These are phyloP conservation scores for Scheffersomyces titani DNA, from an alignment of 1,139 yeast species.

Conservation along the genomic window DNA sequence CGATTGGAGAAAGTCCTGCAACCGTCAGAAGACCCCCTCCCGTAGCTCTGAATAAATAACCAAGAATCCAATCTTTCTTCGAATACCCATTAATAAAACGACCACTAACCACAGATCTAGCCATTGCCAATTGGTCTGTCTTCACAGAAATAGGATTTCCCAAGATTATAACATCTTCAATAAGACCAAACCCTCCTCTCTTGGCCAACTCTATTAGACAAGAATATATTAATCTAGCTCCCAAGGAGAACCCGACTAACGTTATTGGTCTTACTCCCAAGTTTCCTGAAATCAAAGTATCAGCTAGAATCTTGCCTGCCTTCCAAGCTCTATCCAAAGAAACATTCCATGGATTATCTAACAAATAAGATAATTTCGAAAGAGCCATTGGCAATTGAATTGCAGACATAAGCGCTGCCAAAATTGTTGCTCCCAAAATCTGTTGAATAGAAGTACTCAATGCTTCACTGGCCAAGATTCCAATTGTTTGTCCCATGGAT, in stretches of 20 bases:
- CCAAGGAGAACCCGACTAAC: conserved; percentile 89
- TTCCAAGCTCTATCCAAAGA: conserved; percentile 97
- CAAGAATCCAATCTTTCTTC: conserved; percentile 93
- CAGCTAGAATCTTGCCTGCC: conserved; percentile 91
- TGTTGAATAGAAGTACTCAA: conserved; percentile 92
- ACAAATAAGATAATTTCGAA: conserved; percentile 81
- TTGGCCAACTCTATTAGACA: conserved; percentile 86
- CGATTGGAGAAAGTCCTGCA: conserved; percentile 84
- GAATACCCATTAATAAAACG: conserved; percentile 89
- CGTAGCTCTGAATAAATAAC: conserved; percentile 92
- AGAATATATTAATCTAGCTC: conserved; percentile 89
- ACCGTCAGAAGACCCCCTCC: conserved; percentile 91
- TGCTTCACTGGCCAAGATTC: conserved; percentile 91
- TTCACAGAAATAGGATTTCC: conserved; percentile 89
- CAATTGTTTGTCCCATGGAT: conserved; percentile 94
- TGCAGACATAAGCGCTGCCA: conserved; percentile 95
- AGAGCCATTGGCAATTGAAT: conserved; percentile 90
- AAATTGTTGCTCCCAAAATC: conserved; percentile 86
- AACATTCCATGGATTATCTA: conserved; percentile 98
- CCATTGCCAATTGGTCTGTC: conserved; percentile 74
- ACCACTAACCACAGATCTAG: conserved; percentile 88
- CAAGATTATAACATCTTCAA: conserved; percentile 84
- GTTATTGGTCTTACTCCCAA: conserved; percentile 93
- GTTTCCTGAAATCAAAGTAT: conserved; percentile 81
- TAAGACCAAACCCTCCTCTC: conserved; percentile 82